Evolutionary conservation across 1,284 basidiomycete genomes (phyloP).

Genomic region (Ustilago vetiveriae): DNA sequence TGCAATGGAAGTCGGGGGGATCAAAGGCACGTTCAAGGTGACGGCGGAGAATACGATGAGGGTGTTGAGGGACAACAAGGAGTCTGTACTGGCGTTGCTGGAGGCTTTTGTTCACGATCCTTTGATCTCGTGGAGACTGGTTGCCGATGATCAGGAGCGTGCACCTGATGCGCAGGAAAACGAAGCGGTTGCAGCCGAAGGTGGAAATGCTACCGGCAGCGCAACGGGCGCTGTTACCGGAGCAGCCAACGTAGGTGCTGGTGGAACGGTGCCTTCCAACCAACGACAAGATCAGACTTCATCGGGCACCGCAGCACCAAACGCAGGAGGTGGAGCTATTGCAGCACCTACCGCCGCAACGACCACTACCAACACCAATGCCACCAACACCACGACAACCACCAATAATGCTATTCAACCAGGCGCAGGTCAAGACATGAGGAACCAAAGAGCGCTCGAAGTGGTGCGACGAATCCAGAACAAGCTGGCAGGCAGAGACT

Average conservation of each 20-base stretch:
- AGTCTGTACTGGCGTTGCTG: slow-evolving; percentile 95
- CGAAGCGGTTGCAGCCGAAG: slow-evolving; percentile 39
- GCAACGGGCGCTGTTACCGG: slow-evolving; percentile 1
- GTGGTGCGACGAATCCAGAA: slow-evolving; percentile 65
- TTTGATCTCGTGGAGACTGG: slow-evolving; percentile 72
- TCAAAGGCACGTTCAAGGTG: slow-evolving; percentile 94
- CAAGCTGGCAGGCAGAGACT: slow-evolving; percentile 64
- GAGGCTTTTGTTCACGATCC: slow-evolving; percentile 80
- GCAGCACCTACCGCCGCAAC: neutral
- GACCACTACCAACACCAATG: neutral
- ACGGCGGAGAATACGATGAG: slow-evolving; percentile 98
- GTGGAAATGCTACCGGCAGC: neutral
- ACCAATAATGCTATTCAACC: neutral
- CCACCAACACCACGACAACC: neutral
- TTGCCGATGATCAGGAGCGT: slow-evolving; percentile 49
- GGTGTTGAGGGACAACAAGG: slow-evolving; percentile 94
- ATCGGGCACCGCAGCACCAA: neutral
- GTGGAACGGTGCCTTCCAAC: slow-evolving; percentile 8
- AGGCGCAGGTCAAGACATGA: slow-evolving; percentile 35
- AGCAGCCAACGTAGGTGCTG: slow-evolving; percentile 9
- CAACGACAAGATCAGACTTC: slow-evolving; percentile 3
- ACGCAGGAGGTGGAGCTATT: slow-evolving; percentile 5
- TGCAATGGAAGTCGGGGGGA: slow-evolving; percentile 96
- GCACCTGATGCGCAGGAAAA: slow-evolving; percentile 64
- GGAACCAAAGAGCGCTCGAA: slow-evolving; percentile 62